Evolutionary conservation across 495 filamentous ascomycete genomes (phyloP), one percentile per base, ranked within the genome.

Genomic region (Bryoglossum gracile): DNA sequence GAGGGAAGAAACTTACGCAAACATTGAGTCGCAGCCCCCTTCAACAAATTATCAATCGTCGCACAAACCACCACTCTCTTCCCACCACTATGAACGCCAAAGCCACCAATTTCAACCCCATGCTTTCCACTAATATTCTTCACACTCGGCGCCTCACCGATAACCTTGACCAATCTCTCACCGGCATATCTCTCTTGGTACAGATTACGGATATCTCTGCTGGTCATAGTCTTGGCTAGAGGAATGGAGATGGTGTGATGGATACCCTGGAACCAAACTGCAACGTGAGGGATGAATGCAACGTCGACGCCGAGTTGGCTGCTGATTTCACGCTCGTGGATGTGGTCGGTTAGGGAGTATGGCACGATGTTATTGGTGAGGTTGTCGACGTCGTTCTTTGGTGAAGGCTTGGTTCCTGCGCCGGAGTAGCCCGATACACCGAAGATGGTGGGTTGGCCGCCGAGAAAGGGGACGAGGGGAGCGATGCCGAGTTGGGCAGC

Each of bases 201-300:
- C 45, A 97, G 70, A 62, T 94, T 87, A 51, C 92, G 79, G 60
- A 98, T 89, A 64, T 98, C 92, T 35, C 92, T 83, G 23, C 84
- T 86, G 6, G 81, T 85, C 84, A 96, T 89, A 51, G 78, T 73
- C 62, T 87, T 74, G 55, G 82, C 81, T 13, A 96, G 74, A 13
- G 92, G 92, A 32, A 97, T 87, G 65, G 76, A 86, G 66, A 96
- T 90, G 28, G 89, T 85, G 68, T 94, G 90, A 55, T 81, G 84
- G 58, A 98, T 98, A 43, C 92, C 92, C 65, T 94, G 88, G 78
- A 98, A 98, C 92, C 92, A 97, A 19, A 85, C 79, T 14, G 90
- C 90, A 16, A 98, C 92, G 64, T 98, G 92, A 26, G 92, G 92
- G 48, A 94, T 82, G 62, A 98, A 98, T 5, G 87, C 86, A 19